phyloP scores from a whole-genome alignment of 148 eudicot genomes.

The Heliosperma pusillum region DNA sequence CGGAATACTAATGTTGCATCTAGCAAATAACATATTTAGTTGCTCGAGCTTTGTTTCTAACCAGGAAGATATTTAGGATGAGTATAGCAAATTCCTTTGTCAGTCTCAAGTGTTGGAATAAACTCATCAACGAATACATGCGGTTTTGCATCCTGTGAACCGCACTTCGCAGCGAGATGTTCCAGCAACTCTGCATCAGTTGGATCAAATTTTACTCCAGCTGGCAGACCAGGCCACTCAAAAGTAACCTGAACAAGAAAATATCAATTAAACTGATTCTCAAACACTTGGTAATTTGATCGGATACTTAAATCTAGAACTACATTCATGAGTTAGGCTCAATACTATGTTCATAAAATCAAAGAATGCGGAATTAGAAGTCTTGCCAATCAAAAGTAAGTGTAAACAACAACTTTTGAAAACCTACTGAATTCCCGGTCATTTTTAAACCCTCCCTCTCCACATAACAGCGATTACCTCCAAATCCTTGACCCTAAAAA shows the following conservation, averaged over 20 bases:
- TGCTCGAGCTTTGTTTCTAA: no score
- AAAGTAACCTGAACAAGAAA: constrained; percentile 38
- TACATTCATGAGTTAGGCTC: no score
- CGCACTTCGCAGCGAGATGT: constrained; percentile 65
- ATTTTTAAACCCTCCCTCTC: no score
- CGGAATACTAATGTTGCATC: not conserved
- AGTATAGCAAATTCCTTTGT: constrained; percentile 70
- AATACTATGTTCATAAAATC: no score
- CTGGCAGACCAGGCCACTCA: constrained; percentile 87
- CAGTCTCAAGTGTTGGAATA: constrained; percentile 58
- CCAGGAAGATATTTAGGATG: constrained; percentile 88
- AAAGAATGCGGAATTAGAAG: no score
- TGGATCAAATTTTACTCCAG: constrained; percentile 82
- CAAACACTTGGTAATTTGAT: not conserved
- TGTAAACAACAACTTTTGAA: no score
- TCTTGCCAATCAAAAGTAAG: no score
- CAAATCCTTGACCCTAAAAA: not conserved
- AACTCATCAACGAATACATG: constrained; percentile 72
- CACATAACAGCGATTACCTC: not conserved
- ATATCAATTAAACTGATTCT: not conserved
- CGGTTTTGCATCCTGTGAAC: constrained; percentile 34
- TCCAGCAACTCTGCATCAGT: constrained; percentile 61
- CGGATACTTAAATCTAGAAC: no score
- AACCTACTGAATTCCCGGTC: no score
- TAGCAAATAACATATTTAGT: no score